Evolutionary conservation across 1,284 basidiomycete genomes (phyloP).

Genomic region (Pisolithus thermaeus): DNA sequence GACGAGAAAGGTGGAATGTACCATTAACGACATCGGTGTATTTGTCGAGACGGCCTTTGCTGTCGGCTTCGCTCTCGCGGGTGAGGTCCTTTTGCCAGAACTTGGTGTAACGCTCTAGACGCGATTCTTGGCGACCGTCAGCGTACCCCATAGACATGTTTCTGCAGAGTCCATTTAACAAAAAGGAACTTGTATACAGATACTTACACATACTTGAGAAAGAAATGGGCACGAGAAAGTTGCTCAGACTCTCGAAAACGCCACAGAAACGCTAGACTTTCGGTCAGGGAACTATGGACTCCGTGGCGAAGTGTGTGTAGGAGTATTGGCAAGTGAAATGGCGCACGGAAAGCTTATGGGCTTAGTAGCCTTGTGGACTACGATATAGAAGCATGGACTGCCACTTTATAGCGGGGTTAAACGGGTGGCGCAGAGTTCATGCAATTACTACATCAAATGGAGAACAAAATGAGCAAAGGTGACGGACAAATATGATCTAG

Average conservation of each 20-base stretch:
- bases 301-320: no score
- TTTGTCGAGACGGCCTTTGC: conserved; percentile 71
- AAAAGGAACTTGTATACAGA: not conserved
- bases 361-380: no score
- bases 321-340: no score
- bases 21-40: conserved; percentile 97
- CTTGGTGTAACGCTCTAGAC: conserved; percentile 88
- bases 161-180: not conserved
- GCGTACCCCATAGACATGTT: conserved; percentile 16
- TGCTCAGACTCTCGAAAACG: not conserved
- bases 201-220: not conserved
- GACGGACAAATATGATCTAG: no score
- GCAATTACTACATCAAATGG: no score
- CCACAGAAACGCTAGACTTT: no score
- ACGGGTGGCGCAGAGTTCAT: no score
- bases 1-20: conserved; percentile 28
- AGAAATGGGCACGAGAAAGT: not conserved
- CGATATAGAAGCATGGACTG: no score
- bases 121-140: conserved; percentile 77
- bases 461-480: no score
- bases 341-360: no score
- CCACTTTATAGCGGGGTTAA: no score
- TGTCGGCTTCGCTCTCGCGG: conserved; percentile 68
- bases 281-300: no score
- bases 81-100: conserved; percentile 89